Conservation (phyloP, 2,329 filamentous ascomycete genomes). For the Colletotrichum sojae region DNA sequence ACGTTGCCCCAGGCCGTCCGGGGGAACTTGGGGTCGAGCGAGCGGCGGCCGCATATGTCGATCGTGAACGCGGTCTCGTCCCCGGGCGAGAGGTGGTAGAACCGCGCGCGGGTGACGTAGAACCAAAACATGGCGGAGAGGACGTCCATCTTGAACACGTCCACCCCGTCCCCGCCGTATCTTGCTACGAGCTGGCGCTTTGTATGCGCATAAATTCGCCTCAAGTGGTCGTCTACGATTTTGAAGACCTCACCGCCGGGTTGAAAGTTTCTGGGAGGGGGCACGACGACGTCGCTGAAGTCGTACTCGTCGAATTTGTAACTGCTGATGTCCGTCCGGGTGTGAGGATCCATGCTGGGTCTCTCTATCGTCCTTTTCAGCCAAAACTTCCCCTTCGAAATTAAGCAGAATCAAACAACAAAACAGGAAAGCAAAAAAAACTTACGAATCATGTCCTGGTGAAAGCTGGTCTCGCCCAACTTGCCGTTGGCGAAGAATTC, state of each 20-base stretch:
- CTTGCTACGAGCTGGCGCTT: too few species aligned
- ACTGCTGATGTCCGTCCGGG: not conserved
- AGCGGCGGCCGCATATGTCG: slow-evolving; percentile 6
- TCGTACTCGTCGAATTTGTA: slow-evolving; percentile 13
- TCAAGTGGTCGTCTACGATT: not conserved
- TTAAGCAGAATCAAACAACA: too few species aligned
- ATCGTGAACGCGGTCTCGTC: slow-evolving; percentile 28
- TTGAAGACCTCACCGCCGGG: not conserved
- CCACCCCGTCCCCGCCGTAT: not conserved
- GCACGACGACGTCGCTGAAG: slow-evolving; percentile 1
- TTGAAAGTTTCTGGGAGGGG: too few species aligned
- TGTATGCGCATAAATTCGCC: too few species aligned
- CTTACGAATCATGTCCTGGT: not conserved
- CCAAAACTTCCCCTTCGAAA: not conserved
- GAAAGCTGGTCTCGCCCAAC: not conserved
- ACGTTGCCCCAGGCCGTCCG: slow-evolving; percentile 20
- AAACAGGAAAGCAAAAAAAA: too few species aligned
- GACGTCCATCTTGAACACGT: slow-evolving; percentile 18
- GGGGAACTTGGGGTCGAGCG: slow-evolving; percentile 1
- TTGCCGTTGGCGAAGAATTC: slow-evolving; percentile 21
- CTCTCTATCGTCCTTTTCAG: slow-evolving; percentile 1
- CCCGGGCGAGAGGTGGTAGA: not conserved
- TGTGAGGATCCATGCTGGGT: not conserved
- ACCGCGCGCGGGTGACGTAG: slow-evolving; percentile 18
- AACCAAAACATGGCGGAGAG: slow-evolving; percentile 31